Conservation (phyloP, 441 rosid species). For the Aquilaria agallochum region DNA sequence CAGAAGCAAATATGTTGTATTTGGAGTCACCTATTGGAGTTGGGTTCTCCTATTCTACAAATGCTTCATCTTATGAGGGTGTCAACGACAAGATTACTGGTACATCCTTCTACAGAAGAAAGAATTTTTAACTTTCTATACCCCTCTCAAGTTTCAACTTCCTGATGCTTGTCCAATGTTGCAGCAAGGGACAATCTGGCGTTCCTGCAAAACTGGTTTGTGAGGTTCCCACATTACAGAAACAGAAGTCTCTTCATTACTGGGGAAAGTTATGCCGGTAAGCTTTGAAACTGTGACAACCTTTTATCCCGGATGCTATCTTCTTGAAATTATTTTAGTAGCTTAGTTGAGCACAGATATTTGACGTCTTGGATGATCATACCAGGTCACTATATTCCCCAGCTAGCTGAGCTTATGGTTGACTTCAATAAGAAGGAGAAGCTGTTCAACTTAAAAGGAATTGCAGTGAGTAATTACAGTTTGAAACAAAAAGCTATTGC, state of each 20-base stretch:
- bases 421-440: slow-evolving; percentile 20
- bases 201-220: slow-evolving; percentile 39
- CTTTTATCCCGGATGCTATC: no score
- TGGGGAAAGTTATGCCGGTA: slow-evolving; percentile 64
- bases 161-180: background rate
- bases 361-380: no score
- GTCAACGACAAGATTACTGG: slow-evolving; percentile 44
- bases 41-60: slow-evolving; percentile 51
- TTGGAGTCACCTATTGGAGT: slow-evolving; percentile 58
- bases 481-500: background rate
- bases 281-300: no score
- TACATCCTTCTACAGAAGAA: background rate
- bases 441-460: slow-evolving; percentile 40
- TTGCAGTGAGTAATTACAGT: slow-evolving; percentile 35
- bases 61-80: slow-evolving; percentile 25
- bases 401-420: slow-evolving; percentile 42
- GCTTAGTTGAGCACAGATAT: no score
- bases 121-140: no score
- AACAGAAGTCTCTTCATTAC: slow-evolving; percentile 37
- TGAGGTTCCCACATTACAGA: slow-evolving; percentile 36
- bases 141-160: no score
- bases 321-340: no score
- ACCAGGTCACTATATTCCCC: slow-evolving; percentile 55
- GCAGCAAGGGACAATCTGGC: slow-evolving; percentile 47
- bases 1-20: slow-evolving; percentile 56